Evolutionary conservation across 495 filamentous ascomycete genomes (phyloP).

Genomic region (Penicillium tannophilum): DNA sequence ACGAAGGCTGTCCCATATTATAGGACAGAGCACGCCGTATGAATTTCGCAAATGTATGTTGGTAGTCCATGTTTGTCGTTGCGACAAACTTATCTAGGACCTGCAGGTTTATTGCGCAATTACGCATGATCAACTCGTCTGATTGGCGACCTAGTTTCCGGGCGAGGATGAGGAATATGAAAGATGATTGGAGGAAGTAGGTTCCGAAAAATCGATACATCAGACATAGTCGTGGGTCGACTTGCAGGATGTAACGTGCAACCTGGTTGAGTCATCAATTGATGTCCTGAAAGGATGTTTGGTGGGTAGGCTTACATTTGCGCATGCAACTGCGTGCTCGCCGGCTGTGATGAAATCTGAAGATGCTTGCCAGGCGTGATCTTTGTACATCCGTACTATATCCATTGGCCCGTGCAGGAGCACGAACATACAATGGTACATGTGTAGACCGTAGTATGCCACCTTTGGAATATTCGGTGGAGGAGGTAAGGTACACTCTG

Average conservation of each 20-base stretch:
- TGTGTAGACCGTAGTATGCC: conserved; percentile 3
- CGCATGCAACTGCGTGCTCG: conserved; percentile 2
- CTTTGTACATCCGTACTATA: conserved; percentile 8
- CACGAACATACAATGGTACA: conserved; percentile 7
- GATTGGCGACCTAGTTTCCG: conserved; percentile 3
- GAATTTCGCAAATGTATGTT: conserved; percentile 5
- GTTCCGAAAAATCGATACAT: conserved; percentile 6
- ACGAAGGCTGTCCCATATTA: neutral
- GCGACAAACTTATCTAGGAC: conserved; percentile 5
- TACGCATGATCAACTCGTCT: conserved; percentile 2
- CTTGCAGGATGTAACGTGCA: conserved; percentile 3
- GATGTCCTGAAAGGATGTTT: no score
- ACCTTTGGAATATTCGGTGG: neutral
- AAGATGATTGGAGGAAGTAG: conserved; percentile 4
- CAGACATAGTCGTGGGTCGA: conserved; percentile 1
- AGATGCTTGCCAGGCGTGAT: conserved; percentile 1
- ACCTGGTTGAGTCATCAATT: neutral
- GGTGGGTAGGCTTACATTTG: neutral
- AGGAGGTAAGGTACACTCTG: neutral
- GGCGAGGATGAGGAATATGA: conserved; percentile 4
- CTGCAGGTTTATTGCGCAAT: conserved; percentile 2
- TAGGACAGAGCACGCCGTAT: conserved; percentile 1
- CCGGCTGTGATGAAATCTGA: conserved; percentile 1
- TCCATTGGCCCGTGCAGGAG: conserved; percentile 4
- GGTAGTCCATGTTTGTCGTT: conserved; percentile 6